These are phyloP conservation scores for Plantago major DNA, from an alignment of 257 asterid genomes.

Conservation along the genomic window DNA sequence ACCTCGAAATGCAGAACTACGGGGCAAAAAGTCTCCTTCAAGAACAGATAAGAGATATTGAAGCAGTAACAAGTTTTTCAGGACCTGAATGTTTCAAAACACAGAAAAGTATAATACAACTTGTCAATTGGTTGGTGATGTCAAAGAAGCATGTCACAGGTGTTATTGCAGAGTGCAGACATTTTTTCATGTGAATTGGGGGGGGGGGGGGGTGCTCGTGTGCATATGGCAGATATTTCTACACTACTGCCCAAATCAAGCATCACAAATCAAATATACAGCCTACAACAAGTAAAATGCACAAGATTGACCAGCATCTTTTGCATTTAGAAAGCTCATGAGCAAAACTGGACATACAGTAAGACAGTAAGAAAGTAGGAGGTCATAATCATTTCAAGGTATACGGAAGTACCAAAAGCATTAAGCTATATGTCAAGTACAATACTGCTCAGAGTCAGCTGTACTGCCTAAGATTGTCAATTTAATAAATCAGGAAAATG, in stretches of 20 bases:
- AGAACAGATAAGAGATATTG: conserved; percentile 75
- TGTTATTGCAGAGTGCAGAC: too few relatives aligned
- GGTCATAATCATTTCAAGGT: too few relatives aligned
- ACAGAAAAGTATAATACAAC: not conserved
- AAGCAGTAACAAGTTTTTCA: conserved; percentile 68
- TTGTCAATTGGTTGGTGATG: not conserved
- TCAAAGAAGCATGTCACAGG: not conserved
- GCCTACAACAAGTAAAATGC: too few relatives aligned
- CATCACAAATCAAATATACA: too few relatives aligned
- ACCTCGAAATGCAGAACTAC: conserved; percentile 57
- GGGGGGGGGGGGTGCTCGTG: too few relatives aligned
- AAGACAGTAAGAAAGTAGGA: too few relatives aligned
- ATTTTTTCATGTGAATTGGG: too few relatives aligned
- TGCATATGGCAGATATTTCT: too few relatives aligned
- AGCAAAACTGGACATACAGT: too few relatives aligned
- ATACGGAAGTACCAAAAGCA: not conserved
- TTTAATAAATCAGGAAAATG: not conserved
- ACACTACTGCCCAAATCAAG: not conserved
- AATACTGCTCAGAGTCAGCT: not conserved
- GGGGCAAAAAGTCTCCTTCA: conserved; percentile 70
- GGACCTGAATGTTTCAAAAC: conserved; percentile 36
- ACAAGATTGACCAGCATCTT: too few relatives aligned
- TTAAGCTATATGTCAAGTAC: not conserved
- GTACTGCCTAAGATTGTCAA: not conserved
- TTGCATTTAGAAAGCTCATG: too few relatives aligned